These are phyloP conservation scores for Artemisia argyi DNA, from an alignment of 129 eudicot species.

Conservation along the genomic window DNA sequence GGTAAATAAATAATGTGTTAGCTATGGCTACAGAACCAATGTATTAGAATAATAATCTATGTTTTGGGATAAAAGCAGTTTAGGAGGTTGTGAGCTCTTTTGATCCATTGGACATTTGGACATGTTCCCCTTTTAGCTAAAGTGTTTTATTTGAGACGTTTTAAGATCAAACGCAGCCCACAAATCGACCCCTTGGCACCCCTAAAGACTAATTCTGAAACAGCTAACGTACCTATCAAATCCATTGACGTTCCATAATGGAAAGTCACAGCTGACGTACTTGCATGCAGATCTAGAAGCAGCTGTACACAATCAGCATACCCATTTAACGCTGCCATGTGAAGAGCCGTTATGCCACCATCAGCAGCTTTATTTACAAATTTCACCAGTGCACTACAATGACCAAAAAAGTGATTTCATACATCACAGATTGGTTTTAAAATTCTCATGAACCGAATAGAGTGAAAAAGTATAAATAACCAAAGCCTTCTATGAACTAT, in stretches of 20 bases:
- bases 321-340: conserved; percentile 95
- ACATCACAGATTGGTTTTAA: neutral
- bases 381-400: conserved; percentile 80
- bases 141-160: neutral
- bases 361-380: conserved; percentile 95
- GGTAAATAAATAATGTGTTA: too few species aligned
- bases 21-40: too few species aligned
- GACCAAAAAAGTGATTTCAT: conserved; percentile 12
- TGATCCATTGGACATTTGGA: conserved; percentile 46
- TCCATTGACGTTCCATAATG: conserved; percentile 94
- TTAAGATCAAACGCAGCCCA: neutral
- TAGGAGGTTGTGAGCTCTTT: too few species aligned
- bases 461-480: neutral
- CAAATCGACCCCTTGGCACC: neutral
- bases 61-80: too few species aligned
- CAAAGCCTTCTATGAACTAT: too few species aligned
- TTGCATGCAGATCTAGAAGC: conserved; percentile 86
- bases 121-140: neutral
- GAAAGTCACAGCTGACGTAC: conserved; percentile 76
- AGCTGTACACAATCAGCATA: conserved; percentile 91
- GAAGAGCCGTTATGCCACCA: conserved; percentile 97
- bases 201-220: neutral
- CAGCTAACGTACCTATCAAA: conserved; percentile 53
- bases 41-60: too few species aligned
- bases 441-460: conserved; percentile 9